These are phyloP conservation scores for Carex littledalei DNA, from an alignment of 176 grass and related monocot species.

Conservation along the genomic window DNA sequence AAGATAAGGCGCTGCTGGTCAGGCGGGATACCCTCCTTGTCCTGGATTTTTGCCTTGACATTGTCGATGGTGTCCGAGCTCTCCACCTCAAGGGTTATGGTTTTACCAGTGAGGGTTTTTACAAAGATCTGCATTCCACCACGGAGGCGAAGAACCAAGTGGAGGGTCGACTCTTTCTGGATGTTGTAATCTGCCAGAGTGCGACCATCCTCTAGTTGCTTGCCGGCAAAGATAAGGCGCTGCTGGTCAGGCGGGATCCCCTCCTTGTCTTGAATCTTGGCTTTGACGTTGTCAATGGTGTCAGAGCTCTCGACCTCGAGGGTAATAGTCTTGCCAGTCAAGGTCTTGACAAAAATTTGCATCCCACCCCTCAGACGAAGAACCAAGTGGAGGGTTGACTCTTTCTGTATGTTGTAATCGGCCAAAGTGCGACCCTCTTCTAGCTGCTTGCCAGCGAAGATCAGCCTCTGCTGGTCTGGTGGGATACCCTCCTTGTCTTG, in stretches of 20 bases:
- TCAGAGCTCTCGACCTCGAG: not conserved
- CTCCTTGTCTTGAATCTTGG: not conserved
- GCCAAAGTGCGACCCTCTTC: not conserved
- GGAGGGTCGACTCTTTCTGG: not conserved
- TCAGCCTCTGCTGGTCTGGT: not conserved
- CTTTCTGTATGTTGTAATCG: not conserved
- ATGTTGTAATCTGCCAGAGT: not conserved
- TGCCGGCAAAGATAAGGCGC: not conserved
- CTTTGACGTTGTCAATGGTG: not conserved
- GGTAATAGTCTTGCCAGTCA: not conserved
- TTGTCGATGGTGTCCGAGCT: slow-evolving; percentile 9
- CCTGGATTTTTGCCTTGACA: slow-evolving; percentile 17
- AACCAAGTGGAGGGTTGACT: not conserved
- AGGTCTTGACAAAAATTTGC: not conserved
- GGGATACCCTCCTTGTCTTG: slow-evolving; percentile 15
- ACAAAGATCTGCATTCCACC: slow-evolving; percentile 25
- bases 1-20: not conserved
- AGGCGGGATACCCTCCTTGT: slow-evolving; percentile 2
- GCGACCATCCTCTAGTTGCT: not conserved
- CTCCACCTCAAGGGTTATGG: slow-evolving; percentile 15
- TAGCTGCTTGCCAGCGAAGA: not conserved
- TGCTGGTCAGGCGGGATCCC: not conserved
- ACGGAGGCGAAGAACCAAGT: not conserved
- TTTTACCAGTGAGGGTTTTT: slow-evolving; percentile 20
- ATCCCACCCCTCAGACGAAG: not conserved